These are phyloP conservation scores for Microbotryum violaceum DNA, from an alignment of 1,284 basidiomycete species.

Conservation along the genomic window DNA sequence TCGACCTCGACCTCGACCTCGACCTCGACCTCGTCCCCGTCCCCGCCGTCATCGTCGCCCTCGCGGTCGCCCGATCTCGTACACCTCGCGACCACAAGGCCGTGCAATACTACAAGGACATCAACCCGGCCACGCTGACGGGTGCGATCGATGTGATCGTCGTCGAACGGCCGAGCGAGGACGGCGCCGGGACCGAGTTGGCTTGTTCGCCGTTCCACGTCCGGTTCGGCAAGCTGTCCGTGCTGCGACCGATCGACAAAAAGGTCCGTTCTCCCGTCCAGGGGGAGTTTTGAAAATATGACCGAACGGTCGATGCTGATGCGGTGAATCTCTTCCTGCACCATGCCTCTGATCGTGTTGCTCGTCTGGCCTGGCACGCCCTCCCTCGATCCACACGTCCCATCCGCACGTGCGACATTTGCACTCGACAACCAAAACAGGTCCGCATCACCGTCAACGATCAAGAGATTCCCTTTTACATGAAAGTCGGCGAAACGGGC, in stretches of 20 bases:
- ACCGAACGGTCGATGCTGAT: background rate
- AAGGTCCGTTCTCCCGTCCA: constrained; percentile 51
- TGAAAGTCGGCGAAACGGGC: constrained; percentile 98
- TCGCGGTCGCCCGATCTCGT: background rate
- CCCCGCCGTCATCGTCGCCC: background rate
- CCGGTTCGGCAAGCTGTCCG: constrained; percentile 95
- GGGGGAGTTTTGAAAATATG: no score
- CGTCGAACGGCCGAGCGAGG: constrained; percentile 61
- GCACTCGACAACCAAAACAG: constrained; percentile 20
- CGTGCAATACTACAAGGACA: constrained; percentile 39
- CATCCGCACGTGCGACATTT: background rate
- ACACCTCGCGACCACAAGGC: constrained; percentile 10
- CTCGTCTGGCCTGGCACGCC: background rate
- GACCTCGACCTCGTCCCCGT: background rate
- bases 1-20: background rate
- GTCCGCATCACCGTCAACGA: constrained; percentile 51
- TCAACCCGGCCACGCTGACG: constrained; percentile 88
- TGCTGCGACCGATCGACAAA: constrained; percentile 88
- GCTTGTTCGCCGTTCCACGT: constrained; percentile 97
- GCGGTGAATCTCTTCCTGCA: background rate
- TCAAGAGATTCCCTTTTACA: constrained; percentile 71
- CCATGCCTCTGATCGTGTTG: constrained; percentile 53
- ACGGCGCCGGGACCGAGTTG: constrained; percentile 51
- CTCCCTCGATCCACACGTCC: background rate
- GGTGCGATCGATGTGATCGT: constrained; percentile 97